Percentiles rank a stretch among this genome's conserved stretches.
These are phyloP conservation scores for Phytopythium chamaehyphon DNA, from an alignment of 352 stramenopile species.

Conservation along the genomic window DNA sequence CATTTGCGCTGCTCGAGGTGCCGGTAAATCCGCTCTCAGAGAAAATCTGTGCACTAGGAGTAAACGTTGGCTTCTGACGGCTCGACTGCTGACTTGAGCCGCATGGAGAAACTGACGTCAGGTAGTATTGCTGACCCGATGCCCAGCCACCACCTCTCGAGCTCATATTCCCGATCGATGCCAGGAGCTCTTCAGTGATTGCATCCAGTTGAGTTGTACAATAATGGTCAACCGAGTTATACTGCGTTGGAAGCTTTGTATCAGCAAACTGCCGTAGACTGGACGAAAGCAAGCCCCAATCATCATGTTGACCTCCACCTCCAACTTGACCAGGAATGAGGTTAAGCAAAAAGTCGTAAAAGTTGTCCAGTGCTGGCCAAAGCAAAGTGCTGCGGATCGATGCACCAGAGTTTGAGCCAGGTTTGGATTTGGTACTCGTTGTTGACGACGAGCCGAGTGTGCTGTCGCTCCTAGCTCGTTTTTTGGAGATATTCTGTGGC, in stretches of 20 bases:
- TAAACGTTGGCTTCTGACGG: slow-evolving; percentile 8
- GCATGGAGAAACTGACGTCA: slow-evolving; percentile 67
- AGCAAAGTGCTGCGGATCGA: slow-evolving; percentile 39
- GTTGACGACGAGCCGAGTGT: not conserved
- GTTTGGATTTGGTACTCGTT: not conserved
- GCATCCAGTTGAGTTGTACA: slow-evolving; percentile 48
- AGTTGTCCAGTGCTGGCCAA: slow-evolving; percentile 71
- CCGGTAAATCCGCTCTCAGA: slow-evolving; percentile 69
- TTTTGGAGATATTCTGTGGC: slow-evolving; percentile 4
- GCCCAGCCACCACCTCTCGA: slow-evolving; percentile 31
- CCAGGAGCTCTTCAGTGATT: slow-evolving; percentile 66
- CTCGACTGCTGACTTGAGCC: slow-evolving; percentile 2
- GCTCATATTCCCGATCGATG: slow-evolving; percentile 38
- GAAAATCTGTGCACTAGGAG: slow-evolving; percentile 49
- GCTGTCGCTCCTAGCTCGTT: slow-evolving; percentile 7
- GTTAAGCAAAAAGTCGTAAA: slow-evolving; percentile 73
- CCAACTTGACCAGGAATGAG: slow-evolving; percentile 42
- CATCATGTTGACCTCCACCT: slow-evolving; percentile 18
- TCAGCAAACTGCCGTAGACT: slow-evolving; percentile 27
- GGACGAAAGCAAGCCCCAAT: slow-evolving; percentile 7
- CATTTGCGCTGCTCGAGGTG: slow-evolving; percentile 26
- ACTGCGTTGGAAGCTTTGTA: slow-evolving; percentile 35
- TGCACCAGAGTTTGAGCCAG: not conserved
- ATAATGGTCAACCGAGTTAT: slow-evolving; percentile 53
- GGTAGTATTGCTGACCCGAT: slow-evolving; percentile 19